Evolutionary conservation across 805 yeast species (phyloP).

Genomic region (Candida silvatica): DNA sequence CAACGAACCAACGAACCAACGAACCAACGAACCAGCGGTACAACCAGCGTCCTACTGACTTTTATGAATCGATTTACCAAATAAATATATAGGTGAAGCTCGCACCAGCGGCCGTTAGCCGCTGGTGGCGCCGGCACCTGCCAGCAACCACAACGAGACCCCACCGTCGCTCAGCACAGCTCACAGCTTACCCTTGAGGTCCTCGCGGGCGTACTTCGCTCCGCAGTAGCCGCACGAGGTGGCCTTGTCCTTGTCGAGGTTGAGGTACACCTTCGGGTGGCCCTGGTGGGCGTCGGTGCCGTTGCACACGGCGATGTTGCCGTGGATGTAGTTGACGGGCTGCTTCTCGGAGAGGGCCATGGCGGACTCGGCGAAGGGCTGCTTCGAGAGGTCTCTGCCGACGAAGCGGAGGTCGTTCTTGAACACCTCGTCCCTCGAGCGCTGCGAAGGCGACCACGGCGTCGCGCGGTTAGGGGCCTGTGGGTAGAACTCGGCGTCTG

Average conservation of each 20-base stretch:
- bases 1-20: no score
- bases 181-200: constrained; percentile 27
- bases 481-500: constrained; percentile 6
- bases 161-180: no score
- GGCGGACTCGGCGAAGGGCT: constrained; percentile 79
- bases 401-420: constrained; percentile 55
- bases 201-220: constrained; percentile 51
- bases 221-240: constrained; percentile 81
- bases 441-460: constrained; percentile 70
- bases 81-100: no score
- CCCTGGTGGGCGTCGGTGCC: constrained; percentile 76
- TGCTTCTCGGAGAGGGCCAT: constrained; percentile 72
- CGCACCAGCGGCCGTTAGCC: no score
- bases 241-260: constrained; percentile 67
- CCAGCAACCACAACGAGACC: no score
- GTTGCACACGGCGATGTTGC: constrained; percentile 69
- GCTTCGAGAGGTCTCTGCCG: constrained; percentile 56
- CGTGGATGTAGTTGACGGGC: constrained; percentile 56
- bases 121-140: no score
- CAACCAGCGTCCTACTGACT: no score
- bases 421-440: constrained; percentile 46
- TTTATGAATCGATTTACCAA: no score
- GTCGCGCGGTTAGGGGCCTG: constrained; percentile 73
- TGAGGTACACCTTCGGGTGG: constrained; percentile 77
- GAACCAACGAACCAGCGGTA: no score